These are phyloP conservation scores for Cladorrhinum sp. DNA, from an alignment of 2,329 filamentous ascomycete species.

Conservation along the genomic window DNA sequence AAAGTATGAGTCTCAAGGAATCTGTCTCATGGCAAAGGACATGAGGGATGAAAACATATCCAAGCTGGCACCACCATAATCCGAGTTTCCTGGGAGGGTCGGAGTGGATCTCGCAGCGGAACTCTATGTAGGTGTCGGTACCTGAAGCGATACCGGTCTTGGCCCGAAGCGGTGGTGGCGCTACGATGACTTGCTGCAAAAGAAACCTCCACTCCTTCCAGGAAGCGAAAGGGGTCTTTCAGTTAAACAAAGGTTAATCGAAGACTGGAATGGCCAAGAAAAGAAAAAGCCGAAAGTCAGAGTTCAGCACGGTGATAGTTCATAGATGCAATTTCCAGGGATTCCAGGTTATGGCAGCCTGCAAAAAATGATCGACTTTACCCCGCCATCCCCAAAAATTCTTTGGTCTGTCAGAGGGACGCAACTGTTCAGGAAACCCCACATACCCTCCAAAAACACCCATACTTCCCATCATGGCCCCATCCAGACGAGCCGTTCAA, in stretches of 20 bases:
- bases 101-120: not conserved
- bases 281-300: too few relatives aligned
- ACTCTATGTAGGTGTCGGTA: not conserved
- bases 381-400: slow-evolving; percentile 11
- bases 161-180: not conserved
- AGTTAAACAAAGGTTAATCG: too few relatives aligned
- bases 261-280: too few relatives aligned
- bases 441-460: not conserved
- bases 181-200: too few relatives aligned
- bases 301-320: too few relatives aligned
- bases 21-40: not conserved
- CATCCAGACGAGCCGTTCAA: slow-evolving; percentile 71
- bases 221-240: too few relatives aligned
- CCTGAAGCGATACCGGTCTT: not conserved
- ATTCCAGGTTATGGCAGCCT: too few relatives aligned
- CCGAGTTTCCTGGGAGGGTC: not conserved
- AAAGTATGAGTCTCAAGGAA: not conserved
- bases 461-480: slow-evolving; percentile 48
- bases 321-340: too few relatives aligned
- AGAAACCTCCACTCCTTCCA: not conserved
- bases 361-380: not conserved
- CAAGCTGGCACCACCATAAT: not conserved
- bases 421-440: not conserved
- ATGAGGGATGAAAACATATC: not conserved
- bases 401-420: not conserved